A percentile compares a stretch with the other conserved stretches of the same genome.
These are phyloP conservation scores for Isoetes taiwanensis DNA, from an alignment of 75 land plant genomes.

Conservation along the genomic window DNA sequence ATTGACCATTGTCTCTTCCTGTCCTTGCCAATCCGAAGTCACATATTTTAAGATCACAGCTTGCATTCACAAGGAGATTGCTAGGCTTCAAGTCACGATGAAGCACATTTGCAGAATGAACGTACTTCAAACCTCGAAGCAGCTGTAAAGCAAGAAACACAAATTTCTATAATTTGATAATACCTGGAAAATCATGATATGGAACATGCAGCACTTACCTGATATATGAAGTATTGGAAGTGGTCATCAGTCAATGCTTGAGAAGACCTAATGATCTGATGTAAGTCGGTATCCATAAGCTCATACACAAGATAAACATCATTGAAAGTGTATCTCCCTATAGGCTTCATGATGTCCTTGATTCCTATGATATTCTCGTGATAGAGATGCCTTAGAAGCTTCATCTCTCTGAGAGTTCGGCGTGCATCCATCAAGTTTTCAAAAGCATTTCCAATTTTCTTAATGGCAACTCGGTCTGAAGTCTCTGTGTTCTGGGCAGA, in stretches of 20 bases:
- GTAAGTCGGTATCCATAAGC: constrained; percentile 63
- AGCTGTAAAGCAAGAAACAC: constrained; percentile 54
- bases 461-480: constrained; percentile 51
- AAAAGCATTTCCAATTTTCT: constrained; percentile 60
- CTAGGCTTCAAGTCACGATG: constrained; percentile 88
- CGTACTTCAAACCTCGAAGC: constrained; percentile 78
- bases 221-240: constrained; percentile 15
- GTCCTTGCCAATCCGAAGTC: constrained; percentile 96
- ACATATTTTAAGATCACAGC: constrained; percentile 91
- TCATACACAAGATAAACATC: constrained; percentile 49
- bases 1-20: constrained; percentile 55
- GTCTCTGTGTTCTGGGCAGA: background rate
- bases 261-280: constrained; percentile 47
- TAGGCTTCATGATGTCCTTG: constrained; percentile 70
- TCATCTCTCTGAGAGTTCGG: constrained; percentile 60
- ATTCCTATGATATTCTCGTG: constrained; percentile 66
- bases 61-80: constrained; percentile 84
- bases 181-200: no score
- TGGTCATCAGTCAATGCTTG: constrained; percentile 55
- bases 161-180: no score
- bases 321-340: constrained; percentile 33
- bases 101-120: constrained; percentile 74
- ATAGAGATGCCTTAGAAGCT: constrained; percentile 36
- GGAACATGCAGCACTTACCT: constrained; percentile 1
- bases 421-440: constrained; percentile 58